These are phyloP conservation scores for Diaporthe ilicicola DNA, from an alignment of 2,329 filamentous ascomycete species.

Conservation along the genomic window DNA sequence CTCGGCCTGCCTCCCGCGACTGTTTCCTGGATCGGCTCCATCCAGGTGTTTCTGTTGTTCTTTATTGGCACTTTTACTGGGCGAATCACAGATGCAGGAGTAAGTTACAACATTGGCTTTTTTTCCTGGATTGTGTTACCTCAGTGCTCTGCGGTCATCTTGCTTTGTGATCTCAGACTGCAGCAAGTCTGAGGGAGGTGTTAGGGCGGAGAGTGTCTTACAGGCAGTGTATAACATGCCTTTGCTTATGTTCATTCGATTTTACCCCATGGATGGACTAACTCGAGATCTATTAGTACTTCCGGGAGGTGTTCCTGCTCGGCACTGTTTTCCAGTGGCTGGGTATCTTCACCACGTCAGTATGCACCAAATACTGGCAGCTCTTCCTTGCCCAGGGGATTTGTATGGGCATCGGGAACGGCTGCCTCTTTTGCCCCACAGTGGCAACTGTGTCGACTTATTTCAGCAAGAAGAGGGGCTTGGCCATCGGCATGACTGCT, in stretches of 20 bases:
- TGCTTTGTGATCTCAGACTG: background rate
- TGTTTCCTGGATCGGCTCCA: constrained; percentile 63
- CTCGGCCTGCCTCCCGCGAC: constrained; percentile 52
- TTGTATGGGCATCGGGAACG: constrained; percentile 64
- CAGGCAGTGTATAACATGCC: background rate
- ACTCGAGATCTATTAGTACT: constrained; percentile 42
- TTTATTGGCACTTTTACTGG: constrained; percentile 63
- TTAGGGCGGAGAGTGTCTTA: background rate
- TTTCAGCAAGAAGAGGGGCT: constrained; percentile 62
- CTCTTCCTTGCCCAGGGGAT: constrained; percentile 64
- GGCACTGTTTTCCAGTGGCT: constrained; percentile 53
- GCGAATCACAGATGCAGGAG: constrained; percentile 60
- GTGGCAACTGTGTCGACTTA: constrained; percentile 74
- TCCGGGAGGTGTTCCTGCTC: constrained; percentile 50
- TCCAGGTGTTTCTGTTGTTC: constrained; percentile 64
- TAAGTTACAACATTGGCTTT: background rate
- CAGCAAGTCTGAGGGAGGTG: background rate
- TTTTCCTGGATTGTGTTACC: background rate
- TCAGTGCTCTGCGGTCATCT: background rate
- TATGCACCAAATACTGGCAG: constrained; percentile 61
- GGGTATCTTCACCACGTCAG: constrained; percentile 57
- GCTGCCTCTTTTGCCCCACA: constrained; percentile 70
- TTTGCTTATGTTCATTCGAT: background rate
- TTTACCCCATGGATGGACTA: background rate
- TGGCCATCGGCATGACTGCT: constrained; percentile 70